A percentile compares a stretch with the other conserved stretches of the same genome.
Conservation (phyloP, 192 early-diverging fungal species). For the Rhizophagus prolifer region DNA sequence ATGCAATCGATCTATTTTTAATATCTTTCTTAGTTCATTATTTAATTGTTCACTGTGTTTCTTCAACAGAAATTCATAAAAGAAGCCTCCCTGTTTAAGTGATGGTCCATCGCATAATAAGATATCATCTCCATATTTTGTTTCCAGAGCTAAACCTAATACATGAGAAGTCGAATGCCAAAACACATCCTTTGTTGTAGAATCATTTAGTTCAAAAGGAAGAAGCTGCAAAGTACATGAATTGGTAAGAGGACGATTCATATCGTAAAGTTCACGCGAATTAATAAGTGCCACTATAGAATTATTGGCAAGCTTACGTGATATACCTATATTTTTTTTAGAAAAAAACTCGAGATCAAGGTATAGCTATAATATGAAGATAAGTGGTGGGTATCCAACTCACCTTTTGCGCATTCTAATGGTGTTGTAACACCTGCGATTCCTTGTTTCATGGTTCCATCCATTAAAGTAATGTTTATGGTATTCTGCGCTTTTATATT, state of each 20-base stretch:
- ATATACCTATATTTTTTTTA: conserved; percentile 33
- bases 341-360: neutral
- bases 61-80: conserved; percentile 72
- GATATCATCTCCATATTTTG: conserved; percentile 63
- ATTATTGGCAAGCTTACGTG: conserved; percentile 48
- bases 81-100: conserved; percentile 72
- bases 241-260: conserved; percentile 48
- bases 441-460: conserved; percentile 33
- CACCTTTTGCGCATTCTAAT: conserved; percentile 52
- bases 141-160: conserved; percentile 72
- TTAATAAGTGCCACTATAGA: conserved; percentile 51
- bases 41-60: conserved; percentile 33
- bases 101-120: conserved; percentile 73
- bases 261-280: conserved; percentile 47
- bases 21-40: conserved; percentile 29
- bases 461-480: conserved; percentile 34
- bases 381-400: conserved; percentile 10
- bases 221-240: conserved; percentile 44
- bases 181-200: conserved; percentile 47
- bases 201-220: conserved; percentile 43
- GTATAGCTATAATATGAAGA: neutral
- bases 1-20: conserved; percentile 30
- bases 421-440: conserved; percentile 41
- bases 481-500: neutral
- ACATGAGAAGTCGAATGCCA: conserved; percentile 73